phyloP scores from a whole-genome alignment of 2,329 filamentous ascomycete genomes.

The Colletotrichum falcatum region DNA sequence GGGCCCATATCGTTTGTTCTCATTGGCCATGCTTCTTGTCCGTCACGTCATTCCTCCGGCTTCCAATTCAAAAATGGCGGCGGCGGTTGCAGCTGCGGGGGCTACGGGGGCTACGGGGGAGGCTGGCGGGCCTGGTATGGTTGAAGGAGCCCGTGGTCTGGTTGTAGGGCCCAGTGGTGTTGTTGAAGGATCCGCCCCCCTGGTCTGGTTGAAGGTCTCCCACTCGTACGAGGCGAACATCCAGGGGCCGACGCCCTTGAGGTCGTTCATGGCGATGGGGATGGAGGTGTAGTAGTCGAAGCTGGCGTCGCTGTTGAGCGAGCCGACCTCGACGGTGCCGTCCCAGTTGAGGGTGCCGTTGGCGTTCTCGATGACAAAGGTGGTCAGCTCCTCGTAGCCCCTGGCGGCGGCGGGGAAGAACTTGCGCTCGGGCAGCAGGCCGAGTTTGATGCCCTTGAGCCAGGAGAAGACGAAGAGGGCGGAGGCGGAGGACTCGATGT shows the following conservation, averaged over 20 bases:
- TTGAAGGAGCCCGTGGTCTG: too few species aligned
- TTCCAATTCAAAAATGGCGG: constrained; percentile 9
- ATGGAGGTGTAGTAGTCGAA: constrained; percentile 53
- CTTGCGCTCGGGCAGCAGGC: constrained; percentile 54
- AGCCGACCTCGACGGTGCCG: constrained; percentile 65
- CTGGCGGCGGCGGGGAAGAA: constrained; percentile 50
- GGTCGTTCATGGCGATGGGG: constrained; percentile 39
- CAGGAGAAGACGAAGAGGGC: constrained; percentile 69
- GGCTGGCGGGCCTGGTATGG: constrained; percentile 21
- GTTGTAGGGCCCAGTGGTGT: too few species aligned
- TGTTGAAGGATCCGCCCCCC: too few species aligned
- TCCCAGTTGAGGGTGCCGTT: constrained; percentile 63
- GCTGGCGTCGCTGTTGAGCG: constrained; percentile 60
- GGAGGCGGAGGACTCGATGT: constrained; percentile 69
- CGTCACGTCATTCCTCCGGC: neutral
- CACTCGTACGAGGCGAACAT: constrained; percentile 44
- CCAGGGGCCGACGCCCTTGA: constrained; percentile 43
- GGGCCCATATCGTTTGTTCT: constrained; percentile 11
- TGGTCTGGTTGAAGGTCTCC: constrained; percentile 42
- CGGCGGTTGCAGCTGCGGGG: constrained; percentile 35
- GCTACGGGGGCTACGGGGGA: neutral
- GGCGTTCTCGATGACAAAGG: constrained; percentile 60
- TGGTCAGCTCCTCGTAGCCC: constrained; percentile 54
- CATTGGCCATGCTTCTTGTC: constrained; percentile 1
- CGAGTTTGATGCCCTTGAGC: constrained; percentile 47